These are phyloP conservation scores for Tetrahymena borealis DNA, from an alignment of 73 alveolate species.

Conservation along the genomic window DNA sequence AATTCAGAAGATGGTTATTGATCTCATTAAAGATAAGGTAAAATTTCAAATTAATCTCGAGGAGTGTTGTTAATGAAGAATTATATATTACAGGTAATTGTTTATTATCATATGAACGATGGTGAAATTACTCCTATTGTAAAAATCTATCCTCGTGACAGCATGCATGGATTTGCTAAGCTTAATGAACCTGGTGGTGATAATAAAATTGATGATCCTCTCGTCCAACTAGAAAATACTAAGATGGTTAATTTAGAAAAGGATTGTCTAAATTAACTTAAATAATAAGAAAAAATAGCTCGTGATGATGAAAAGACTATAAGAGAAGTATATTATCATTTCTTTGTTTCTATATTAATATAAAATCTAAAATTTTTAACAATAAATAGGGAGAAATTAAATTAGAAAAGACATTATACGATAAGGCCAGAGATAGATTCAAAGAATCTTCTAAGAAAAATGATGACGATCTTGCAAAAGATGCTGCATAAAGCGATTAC, in stretches of 20 bases:
- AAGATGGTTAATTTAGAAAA: constrained; percentile 51
- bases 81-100: not conserved
- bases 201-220: constrained; percentile 34
- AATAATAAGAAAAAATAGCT: constrained; percentile 54
- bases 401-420: constrained; percentile 65
- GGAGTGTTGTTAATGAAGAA: no score
- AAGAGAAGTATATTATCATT: not conserved
- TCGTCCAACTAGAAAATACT: constrained; percentile 19
- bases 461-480: constrained; percentile 62
- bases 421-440: constrained; percentile 73
- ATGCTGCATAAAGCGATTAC: constrained; percentile 58
- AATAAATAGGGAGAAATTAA: constrained; percentile 38
- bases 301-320: constrained; percentile 40
- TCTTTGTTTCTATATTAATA: not conserved
- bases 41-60: no score
- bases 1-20: constrained; percentile 59
- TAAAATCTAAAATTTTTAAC: constrained; percentile 9
- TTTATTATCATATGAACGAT: constrained; percentile 37
- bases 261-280: constrained; percentile 57
- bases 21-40: constrained; percentile 45
- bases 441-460: constrained; percentile 65
- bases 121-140: constrained; percentile 32
- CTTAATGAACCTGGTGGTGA: constrained; percentile 30
- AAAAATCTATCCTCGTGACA: constrained; percentile 39
- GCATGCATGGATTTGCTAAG: constrained; percentile 39